Evolutionary conservation across 2,329 filamentous ascomycete species (phyloP).

Genomic region (Stagonosporopsis rhizophila): DNA sequence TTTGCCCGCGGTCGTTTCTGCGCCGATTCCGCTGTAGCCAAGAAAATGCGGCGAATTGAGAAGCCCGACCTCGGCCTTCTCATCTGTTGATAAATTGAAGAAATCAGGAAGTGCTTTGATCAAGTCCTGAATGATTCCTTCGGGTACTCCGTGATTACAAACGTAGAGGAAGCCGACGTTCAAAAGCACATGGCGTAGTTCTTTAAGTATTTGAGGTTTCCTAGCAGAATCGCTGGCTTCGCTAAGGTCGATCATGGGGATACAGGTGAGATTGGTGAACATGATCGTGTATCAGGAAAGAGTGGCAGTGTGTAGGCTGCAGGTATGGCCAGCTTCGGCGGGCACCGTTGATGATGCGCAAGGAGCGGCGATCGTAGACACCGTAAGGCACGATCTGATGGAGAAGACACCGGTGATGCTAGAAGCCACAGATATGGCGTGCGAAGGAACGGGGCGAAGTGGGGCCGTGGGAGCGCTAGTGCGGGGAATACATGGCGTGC

Average conservation of each 20-base stretch:
- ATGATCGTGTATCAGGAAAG: not conserved
- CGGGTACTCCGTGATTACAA: not conserved
- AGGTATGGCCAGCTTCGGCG: not conserved
- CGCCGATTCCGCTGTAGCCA: conserved; percentile 63
- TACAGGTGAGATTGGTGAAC: not conserved
- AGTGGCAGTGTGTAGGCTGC: not conserved
- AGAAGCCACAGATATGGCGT: not conserved
- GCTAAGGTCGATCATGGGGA: not conserved
- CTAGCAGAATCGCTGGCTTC: not conserved
- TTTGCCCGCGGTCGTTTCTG: conserved; percentile 63
- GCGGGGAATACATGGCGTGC: not conserved
- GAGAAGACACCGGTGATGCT: not conserved
- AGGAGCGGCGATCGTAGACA: not conserved
- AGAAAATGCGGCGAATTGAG: conserved; percentile 66
- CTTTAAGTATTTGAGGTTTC: not conserved
- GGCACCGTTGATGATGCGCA: not conserved
- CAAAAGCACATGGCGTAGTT: not conserved
- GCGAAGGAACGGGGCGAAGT: not conserved
- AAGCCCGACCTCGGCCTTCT: conserved; percentile 10
- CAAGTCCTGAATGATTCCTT: not conserved
- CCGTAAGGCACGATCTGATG: not conserved
- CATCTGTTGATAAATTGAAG: conserved; percentile 45
- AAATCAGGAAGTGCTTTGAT: not conserved
- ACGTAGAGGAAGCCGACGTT: conserved; percentile 1
- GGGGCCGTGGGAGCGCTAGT: not conserved